Evolutionary conservation across 1,139 yeast genomes (phyloP).

Genomic region (Magnusiomyces ingens): DNA sequence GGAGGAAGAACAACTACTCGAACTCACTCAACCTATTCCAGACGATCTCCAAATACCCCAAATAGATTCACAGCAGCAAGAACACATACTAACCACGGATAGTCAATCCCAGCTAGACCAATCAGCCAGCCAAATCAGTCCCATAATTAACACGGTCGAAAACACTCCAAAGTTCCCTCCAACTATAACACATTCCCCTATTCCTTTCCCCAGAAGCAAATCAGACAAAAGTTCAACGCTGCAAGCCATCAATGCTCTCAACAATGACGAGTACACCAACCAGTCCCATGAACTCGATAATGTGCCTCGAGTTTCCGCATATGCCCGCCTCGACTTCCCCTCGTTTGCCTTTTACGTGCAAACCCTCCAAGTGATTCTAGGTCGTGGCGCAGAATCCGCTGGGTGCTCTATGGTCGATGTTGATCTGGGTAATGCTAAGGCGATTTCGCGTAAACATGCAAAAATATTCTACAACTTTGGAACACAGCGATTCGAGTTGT

Average conservation of each 20-base stretch:
- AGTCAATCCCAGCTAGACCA: background rate
- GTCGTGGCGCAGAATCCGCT: constrained; percentile 73
- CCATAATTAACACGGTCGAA: no score
- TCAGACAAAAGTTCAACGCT: constrained; percentile 14
- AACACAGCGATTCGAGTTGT: constrained; percentile 82
- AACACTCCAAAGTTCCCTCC: no score
- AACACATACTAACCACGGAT: background rate
- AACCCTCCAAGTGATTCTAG: constrained; percentile 86
- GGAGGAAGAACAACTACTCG: no score
- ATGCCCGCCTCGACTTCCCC: constrained; percentile 89
- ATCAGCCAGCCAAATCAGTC: no score
- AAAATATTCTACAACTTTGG: constrained; percentile 93
- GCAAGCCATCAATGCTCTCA: constrained; percentile 12
- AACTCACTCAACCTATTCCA: no score
- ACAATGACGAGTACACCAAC: background rate
- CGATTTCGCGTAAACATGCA: constrained; percentile 88
- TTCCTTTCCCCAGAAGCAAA: background rate
- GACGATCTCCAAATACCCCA: no score
- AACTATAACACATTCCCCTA: no score
- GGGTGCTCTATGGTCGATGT: constrained; percentile 57
- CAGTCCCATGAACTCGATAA: background rate
- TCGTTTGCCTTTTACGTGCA: constrained; percentile 92
- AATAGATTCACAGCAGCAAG: background rate
- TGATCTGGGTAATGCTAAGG: constrained; percentile 83
- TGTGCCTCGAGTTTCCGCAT: constrained; percentile 53